A percentile compares a stretch with the other conserved stretches of the same genome.
These are phyloP conservation scores for Globisporangium paddicum DNA, from an alignment of 352 stramenopile species.

Conservation along the genomic window DNA sequence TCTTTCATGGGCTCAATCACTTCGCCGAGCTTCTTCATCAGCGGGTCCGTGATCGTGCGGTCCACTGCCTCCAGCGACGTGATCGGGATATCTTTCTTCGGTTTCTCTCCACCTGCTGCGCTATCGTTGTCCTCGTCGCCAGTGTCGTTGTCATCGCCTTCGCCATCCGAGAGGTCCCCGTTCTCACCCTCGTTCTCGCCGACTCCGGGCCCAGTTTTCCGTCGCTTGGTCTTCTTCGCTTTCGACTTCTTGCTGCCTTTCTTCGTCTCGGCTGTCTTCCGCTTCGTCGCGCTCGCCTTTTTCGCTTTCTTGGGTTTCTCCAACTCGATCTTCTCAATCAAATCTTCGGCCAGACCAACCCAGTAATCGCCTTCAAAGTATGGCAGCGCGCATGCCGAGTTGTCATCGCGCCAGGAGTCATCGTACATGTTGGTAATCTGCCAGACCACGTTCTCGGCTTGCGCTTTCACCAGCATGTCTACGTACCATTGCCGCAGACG, in stretches of 20 bases:
- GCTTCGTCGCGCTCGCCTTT: slow-evolving; percentile 49
- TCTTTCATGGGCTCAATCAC: slow-evolving; percentile 90
- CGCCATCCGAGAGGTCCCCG: slow-evolving; percentile 34
- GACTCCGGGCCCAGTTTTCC: slow-evolving; percentile 35
- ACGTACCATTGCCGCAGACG: slow-evolving; percentile 96
- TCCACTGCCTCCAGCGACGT: slow-evolving; percentile 64
- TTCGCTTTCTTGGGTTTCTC: slow-evolving; percentile 82
- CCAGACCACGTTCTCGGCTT: slow-evolving; percentile 89
- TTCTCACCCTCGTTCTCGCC: slow-evolving; percentile 30
- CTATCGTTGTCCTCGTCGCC: slow-evolving; percentile 11
- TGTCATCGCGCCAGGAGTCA: slow-evolving; percentile 89
- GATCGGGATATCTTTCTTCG: slow-evolving; percentile 26
- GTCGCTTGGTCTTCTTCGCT: slow-evolving; percentile 71
- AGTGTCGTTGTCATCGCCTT: slow-evolving; percentile 34
- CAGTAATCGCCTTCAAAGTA: slow-evolving; percentile 90
- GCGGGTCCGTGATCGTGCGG: slow-evolving; percentile 59
- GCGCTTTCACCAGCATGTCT: slow-evolving; percentile 84
- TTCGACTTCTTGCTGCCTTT: slow-evolving; percentile 74
- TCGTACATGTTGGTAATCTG: slow-evolving; percentile 97
- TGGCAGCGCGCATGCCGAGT: slow-evolving; percentile 78
- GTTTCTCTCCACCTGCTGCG: slow-evolving; percentile 21
- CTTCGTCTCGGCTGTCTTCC: slow-evolving; percentile 60
- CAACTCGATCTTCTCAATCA: slow-evolving; percentile 87
- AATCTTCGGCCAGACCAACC: slow-evolving; percentile 81
- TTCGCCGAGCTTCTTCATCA: slow-evolving; percentile 86